A percentile compares a stretch with the other conserved stretches of the same genome.
These are phyloP conservation scores for Aspergillus sp. DNA, from an alignment of 2,329 filamentous ascomycete species.

Conservation along the genomic window DNA sequence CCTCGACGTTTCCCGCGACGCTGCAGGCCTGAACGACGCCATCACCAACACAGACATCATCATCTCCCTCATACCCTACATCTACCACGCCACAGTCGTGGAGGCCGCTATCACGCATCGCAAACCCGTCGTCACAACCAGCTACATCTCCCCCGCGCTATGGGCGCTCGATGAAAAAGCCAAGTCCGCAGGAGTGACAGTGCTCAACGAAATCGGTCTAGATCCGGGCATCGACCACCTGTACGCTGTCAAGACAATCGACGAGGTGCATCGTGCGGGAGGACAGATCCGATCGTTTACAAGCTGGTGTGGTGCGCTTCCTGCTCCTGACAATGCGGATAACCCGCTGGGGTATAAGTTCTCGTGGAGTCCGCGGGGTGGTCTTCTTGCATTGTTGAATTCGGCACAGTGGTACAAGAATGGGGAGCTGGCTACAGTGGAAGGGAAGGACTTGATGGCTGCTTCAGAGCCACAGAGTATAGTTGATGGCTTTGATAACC, in stretches of 20 bases:
- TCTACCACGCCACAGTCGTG: neutral
- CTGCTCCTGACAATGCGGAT: constrained; percentile 2
- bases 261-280: constrained; percentile 7
- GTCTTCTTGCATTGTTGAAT: constrained; percentile 4
- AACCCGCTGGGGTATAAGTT: constrained; percentile 9
- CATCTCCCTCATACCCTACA: constrained; percentile 3
- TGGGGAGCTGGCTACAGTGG: neutral
- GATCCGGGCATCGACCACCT: constrained; percentile 11
- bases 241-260: constrained; percentile 11
- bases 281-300: neutral
- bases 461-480: neutral
- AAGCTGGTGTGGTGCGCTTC: constrained; percentile 10
- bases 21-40: neutral
- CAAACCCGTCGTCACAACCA: constrained; percentile 6
- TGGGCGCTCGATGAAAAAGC: constrained; percentile 1
- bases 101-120: neutral
- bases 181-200: neutral
- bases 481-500: neutral
- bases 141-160: constrained; percentile 4
- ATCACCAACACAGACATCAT: neutral
- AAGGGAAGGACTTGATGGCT: constrained; percentile 8
- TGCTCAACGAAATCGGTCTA: constrained; percentile 5
- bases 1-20: neutral
- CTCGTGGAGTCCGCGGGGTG: constrained; percentile 9
- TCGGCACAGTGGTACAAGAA: constrained; percentile 5